Conservation (phyloP, 2,329 filamentous ascomycete genomes). For the Coniella lustricola region DNA sequence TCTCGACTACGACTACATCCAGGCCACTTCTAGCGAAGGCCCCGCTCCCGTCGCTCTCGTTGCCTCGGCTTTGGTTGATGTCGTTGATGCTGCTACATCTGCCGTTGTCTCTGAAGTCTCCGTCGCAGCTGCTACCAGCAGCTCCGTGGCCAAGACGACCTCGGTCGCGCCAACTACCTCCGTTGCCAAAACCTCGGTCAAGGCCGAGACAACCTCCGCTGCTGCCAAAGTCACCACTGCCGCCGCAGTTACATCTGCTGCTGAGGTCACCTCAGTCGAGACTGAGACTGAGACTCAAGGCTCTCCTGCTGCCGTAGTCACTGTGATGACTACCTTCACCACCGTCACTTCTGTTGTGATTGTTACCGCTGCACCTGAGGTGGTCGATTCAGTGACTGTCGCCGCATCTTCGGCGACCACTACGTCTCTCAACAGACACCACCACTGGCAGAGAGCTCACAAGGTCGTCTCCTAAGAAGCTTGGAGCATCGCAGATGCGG, state of each 20-base stretch:
- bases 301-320: neutral
- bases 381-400: no score
- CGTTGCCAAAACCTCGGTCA: neutral
- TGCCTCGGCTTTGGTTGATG: neutral
- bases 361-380: no score
- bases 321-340: no score
- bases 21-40: neutral
- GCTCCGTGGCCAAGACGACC: neutral
- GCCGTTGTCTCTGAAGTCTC: neutral
- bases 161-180: neutral
- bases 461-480: no score
- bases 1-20: conserved; percentile 2
- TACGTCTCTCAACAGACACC: no score
- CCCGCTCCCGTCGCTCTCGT: conserved; percentile 1
- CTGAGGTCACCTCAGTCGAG: no score
- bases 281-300: no score
- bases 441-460: no score
- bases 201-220: neutral
- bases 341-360: no score
- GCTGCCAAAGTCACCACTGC: neutral
- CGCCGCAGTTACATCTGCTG: no score
- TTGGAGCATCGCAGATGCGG: no score
- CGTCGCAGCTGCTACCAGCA: neutral
- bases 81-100: neutral
- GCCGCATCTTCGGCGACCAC: no score